These are phyloP conservation scores for Russula griseocarnosa DNA, from an alignment of 768 basidiomycete species.

Conservation along the genomic window DNA sequence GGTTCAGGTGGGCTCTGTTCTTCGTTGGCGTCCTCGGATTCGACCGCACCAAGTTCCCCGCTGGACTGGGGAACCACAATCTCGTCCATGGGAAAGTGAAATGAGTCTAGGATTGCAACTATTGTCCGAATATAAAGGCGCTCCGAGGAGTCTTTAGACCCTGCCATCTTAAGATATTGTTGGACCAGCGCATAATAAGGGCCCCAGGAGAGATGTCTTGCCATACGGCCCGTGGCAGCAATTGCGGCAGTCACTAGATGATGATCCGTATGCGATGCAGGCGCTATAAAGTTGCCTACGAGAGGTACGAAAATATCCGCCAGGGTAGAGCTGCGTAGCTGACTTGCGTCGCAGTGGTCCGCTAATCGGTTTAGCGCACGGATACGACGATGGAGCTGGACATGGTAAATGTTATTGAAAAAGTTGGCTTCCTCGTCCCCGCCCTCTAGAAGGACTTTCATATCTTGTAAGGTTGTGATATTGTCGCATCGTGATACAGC, in stretches of 20 bases:
- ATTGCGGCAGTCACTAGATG: conserved; percentile 91
- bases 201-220: conserved; percentile 75
- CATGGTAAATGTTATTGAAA: conserved; percentile 93
- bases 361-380: conserved; percentile 82
- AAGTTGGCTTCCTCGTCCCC: conserved; percentile 95
- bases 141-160: conserved; percentile 65
- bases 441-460: conserved; percentile 73
- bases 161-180: conserved; percentile 69
- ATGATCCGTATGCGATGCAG: conserved; percentile 64
- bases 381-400: conserved; percentile 86
- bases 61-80: conserved; percentile 36
- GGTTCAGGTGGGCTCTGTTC: conserved; percentile 29
- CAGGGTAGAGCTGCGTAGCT: conserved; percentile 64
- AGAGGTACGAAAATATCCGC: conserved; percentile 85
- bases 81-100: conserved; percentile 85
- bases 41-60: conserved; percentile 33
- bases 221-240: conserved; percentile 68
- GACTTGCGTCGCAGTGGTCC: conserved; percentile 65
- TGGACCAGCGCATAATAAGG: conserved; percentile 77
- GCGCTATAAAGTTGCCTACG: conserved; percentile 72
- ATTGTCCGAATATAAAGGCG: conserved; percentile 81
- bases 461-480: conserved; percentile 64
- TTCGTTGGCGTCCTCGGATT: conserved; percentile 31
- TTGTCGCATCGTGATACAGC: conserved; percentile 62
- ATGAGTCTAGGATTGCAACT: conserved; percentile 81